Evolutionary conservation across 371 early-diverging fungal species (phyloP), one percentile per base, ranked within the genome.

Genomic region (Apophysomyces ossiformis): DNA sequence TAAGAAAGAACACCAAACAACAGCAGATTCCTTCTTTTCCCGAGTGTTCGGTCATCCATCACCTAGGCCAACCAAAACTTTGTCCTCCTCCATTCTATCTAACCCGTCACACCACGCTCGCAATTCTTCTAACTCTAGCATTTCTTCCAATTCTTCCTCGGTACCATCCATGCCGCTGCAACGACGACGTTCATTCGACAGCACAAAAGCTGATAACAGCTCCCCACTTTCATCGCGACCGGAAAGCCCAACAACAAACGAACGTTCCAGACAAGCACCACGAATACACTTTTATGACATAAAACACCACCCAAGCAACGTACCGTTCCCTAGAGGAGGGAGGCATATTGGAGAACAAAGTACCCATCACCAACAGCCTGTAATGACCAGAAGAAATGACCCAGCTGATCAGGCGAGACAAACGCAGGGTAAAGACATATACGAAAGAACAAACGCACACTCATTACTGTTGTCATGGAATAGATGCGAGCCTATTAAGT

Each of bases 311-410:
- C 69, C 57, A 36, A 62, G 56, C 7, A 26, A 59, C 7, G 69
- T 78, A n/a, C 79, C 76, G 8, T 78, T 75, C 45, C 79, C 79
- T 38, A 73, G 79, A 67, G 79, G 79, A 18, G 79, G 79, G 5
- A 63, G 79, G 56, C 79, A 76, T 21, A 74, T 75, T 21, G 76
- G 74, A 16, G 63, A 66, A 41, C 45, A 41, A 41, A 41, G 7
- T 13, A 13, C 41, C 0, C 41, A 46, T 6, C 26, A 65, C 26
- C 32, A 61, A 47, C 45, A 63, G 4, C 67, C 64, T 37, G n/a
- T 43, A 2, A 21, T 64, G 2, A 45, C 36, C 15, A 41, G 47
- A 57, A 32, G 61, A 58, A 41, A 26, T 18, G 63, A 60, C 7
- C 45, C 41, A 46, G 58, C 47, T 13, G 37, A 39, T 64, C 65